Evolutionary conservation across 768 basidiomycete species (phyloP).

Genomic region (Phanerodontia chrysosporium): DNA sequence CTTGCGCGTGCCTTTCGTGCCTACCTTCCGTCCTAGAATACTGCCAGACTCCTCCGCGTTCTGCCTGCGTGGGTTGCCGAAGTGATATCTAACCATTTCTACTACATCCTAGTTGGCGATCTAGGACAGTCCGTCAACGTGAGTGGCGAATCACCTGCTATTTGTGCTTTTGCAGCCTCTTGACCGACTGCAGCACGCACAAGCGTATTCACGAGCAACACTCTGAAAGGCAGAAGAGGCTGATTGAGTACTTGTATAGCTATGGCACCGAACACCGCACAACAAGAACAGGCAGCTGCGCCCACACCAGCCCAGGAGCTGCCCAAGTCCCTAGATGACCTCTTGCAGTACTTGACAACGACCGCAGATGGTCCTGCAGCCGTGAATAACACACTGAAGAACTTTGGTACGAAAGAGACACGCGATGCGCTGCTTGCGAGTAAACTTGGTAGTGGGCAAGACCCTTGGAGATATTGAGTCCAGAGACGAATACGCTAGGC

Average conservation of each 20-base stretch:
- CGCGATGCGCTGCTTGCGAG: constrained; percentile 54
- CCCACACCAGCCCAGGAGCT: neutral
- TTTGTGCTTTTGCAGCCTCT: neutral
- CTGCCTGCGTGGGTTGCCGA: no score
- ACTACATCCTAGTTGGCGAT: no score
- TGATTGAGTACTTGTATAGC: neutral
- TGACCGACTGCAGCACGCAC: neutral
- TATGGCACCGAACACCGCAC: constrained; percentile 1
- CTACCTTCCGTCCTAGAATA: neutral
- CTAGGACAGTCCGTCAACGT: no score
- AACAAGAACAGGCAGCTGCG: neutral
- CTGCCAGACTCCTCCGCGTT: neutral
- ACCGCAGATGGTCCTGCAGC: neutral
- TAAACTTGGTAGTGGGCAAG: constrained; percentile 52
- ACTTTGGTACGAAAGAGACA: constrained; percentile 51
- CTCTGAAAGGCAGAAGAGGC: neutral
- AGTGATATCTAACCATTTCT: no score
- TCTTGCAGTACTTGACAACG: neutral
- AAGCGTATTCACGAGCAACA: neutral
- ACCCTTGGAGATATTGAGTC: constrained; percentile 62
- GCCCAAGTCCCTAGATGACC: neutral
- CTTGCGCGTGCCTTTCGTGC: neutral
- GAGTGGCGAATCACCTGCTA: neutral
- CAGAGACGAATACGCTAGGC: constrained; percentile 55
- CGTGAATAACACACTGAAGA: constrained; percentile 13